Percentiles rank a stretch among this genome's conserved stretches.
Conservation (phyloP, 2,329 filamentous ascomycete genomes). For the Beauveria caledonica region DNA sequence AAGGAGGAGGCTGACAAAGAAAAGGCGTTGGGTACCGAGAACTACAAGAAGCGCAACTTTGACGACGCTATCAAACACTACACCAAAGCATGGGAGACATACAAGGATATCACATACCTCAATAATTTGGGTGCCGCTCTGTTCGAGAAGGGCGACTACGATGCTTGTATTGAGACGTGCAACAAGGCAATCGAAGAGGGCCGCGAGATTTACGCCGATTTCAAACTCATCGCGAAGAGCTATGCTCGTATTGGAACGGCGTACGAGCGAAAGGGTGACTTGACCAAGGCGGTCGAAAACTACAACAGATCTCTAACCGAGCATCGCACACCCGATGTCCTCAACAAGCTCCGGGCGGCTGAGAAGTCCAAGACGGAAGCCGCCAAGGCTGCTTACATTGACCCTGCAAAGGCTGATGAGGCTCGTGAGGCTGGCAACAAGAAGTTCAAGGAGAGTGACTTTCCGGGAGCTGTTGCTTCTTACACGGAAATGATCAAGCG, state of each 20-base stretch:
- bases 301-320: slow-evolving; percentile 94
- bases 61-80: slow-evolving; percentile 94
- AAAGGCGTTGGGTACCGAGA: slow-evolving; percentile 87
- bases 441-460: slow-evolving; percentile 95
- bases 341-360: slow-evolving; percentile 82
- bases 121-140: slow-evolving; percentile 93
- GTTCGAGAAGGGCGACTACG: slow-evolving; percentile 93
- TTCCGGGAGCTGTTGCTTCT: slow-evolving; percentile 87
- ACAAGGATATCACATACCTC: slow-evolving; percentile 96
- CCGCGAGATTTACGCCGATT: slow-evolving; percentile 83
- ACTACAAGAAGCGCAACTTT: slow-evolving; percentile 98
- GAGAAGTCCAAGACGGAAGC: slow-evolving; percentile 78
- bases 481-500: slow-evolving; percentile 98
- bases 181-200: slow-evolving; percentile 85
- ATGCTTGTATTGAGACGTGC: slow-evolving; percentile 79
- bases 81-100: slow-evolving; percentile 83
- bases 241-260: slow-evolving; percentile 91
- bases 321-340: slow-evolving; percentile 89
- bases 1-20: slow-evolving; percentile 91
- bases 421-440: slow-evolving; percentile 90
- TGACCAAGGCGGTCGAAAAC: slow-evolving; percentile 72
- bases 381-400: slow-evolving; percentile 73
- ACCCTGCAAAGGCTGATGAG: slow-evolving; percentile 88
- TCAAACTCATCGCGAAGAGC: slow-evolving; percentile 98
- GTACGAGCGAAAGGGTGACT: slow-evolving; percentile 82